Percentiles rank a stretch among this genome's conserved stretches.
These are phyloP conservation scores for Aspergillus novofumigatus DNA, from an alignment of 2,329 filamentous ascomycete species.

Conservation along the genomic window DNA sequence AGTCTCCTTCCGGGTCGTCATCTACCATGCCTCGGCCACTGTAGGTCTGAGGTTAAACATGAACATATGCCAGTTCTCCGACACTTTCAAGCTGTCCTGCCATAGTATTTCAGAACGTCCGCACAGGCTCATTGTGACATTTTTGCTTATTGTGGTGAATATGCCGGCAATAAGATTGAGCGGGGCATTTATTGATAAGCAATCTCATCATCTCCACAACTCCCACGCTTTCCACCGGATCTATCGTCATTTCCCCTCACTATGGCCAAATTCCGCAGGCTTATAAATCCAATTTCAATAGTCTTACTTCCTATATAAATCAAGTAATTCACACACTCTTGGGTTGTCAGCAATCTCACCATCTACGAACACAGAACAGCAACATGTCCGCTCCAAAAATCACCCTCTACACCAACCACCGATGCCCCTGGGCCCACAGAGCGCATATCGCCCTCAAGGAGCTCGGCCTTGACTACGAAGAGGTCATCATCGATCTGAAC, in stretches of 20 bases:
- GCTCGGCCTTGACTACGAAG: conserved; percentile 61
- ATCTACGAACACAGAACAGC: neutral
- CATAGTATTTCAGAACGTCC: too few species aligned
- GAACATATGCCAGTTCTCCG: too few species aligned
- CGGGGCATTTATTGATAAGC: too few species aligned
- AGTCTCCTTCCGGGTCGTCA: neutral
- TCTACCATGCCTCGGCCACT: too few species aligned
- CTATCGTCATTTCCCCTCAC: neutral
- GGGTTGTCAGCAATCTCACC: neutral
- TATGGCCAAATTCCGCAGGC: neutral
- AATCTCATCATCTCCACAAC: neutral
- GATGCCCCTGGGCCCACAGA: conserved; percentile 71
- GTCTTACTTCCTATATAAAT: neutral
- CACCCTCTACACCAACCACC: conserved; percentile 66
- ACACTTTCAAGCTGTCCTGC: neutral
- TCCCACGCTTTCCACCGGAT: too few species aligned
- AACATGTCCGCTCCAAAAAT: conserved; percentile 47
- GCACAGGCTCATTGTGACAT: too few species aligned
- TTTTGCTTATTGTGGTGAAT: neutral
- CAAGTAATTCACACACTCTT: neutral
- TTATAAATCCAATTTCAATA: neutral
- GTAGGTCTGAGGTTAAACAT: neutral
- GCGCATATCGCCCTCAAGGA: conserved; percentile 68
- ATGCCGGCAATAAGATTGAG: neutral
- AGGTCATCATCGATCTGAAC: conserved; percentile 68